Evolutionary conservation across 192 early-diverging fungal species (phyloP), one percentile per base, ranked within the genome.

Genomic region (Entomortierella lignicola): DNA sequence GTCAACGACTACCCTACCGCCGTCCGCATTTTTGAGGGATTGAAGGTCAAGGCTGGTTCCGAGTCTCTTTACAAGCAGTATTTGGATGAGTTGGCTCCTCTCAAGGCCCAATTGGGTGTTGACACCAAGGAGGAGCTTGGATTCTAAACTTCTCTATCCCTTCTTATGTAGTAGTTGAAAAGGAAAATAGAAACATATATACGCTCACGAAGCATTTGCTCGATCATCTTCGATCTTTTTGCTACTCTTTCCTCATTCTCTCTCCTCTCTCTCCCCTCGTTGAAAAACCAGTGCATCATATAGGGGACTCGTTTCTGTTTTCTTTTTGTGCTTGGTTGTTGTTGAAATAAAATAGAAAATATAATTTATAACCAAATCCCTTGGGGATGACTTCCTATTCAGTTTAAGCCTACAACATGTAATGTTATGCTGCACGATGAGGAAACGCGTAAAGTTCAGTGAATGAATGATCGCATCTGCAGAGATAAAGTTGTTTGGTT

Each of bases 1-100:
- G 91, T 98, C 72, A 96, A 99, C 87, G 91, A 96, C 66, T 98
- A 92, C 83, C 88, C 98, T 43, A 98, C 95, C 32, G 94, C 94
- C 25, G 94, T 97, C 32, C 92, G 98, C 58, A 90, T 97, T 63
- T 90, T 99, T 72, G 98, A 99, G 84, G 98, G 92, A 63, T 73
- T 99, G 50, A 92, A 97, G 88, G 88, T 90, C 64, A 97, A 96
- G 89, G 89, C 92, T 26, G 89, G 93, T 73, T 95, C 90, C 84
- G 89, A 92, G 63, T 84, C 84, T 60, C 90, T 97, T 82, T 99
- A 96, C 86, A 67, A 95, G 77, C 86, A 94, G 79, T 99, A 99
- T 88, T 73, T 98, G 39, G 83, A 90, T 71, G 94, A 93, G 66
- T 89, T 98, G 69, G 91, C 90, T 81, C 96, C 97, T 8, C 82